Conservation (phyloP, 2,329 filamentous ascomycete genomes). For the Teratosphaeria pseudoeucalypti region DNA sequence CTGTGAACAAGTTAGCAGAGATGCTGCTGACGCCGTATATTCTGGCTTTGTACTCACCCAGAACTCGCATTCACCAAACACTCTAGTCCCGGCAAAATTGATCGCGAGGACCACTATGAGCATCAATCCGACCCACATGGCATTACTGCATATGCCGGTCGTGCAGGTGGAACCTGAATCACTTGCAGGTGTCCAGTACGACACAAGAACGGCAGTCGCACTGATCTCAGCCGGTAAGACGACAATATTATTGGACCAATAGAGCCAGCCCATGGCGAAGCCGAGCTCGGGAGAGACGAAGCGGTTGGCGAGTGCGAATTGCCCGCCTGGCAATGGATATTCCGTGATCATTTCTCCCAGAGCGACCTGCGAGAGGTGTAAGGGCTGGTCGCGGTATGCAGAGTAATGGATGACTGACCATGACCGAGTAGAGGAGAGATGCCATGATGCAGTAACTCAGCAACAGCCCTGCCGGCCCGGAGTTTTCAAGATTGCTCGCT, state of each 20-base stretch:
- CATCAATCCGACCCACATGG: constrained; percentile 3
- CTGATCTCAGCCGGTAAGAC: constrained; percentile 25
- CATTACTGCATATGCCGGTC: not conserved
- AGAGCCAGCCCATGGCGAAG: constrained; percentile 22
- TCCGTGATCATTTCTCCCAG: constrained; percentile 25
- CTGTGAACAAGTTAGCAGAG: not conserved
- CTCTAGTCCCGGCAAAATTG: not conserved
- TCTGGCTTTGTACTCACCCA: not conserved
- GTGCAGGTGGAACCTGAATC: not conserved
- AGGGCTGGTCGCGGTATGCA: not conserved
- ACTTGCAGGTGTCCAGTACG: constrained; percentile 11
- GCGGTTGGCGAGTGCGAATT: constrained; percentile 24
- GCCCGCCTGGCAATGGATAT: constrained; percentile 26
- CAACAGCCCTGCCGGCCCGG: constrained; percentile 39
- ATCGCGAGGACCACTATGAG: not conserved
- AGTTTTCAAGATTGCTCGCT: constrained; percentile 36
- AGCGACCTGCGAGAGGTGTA: constrained; percentile 2
- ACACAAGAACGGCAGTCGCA: constrained; percentile 12
- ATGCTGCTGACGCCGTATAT: not conserved
- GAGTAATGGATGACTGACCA: constrained; percentile 9
- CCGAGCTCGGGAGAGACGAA: constrained; percentile 27
- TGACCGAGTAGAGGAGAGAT: constrained; percentile 23
- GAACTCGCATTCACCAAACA: constrained; percentile 2
- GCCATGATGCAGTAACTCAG: constrained; percentile 34
- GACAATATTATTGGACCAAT: constrained; percentile 20